Percentiles rank a stretch among this genome's conserved stretches.
Conservation (phyloP, 2,329 filamentous ascomycete genomes). For the Tetracladium maxilliforme region DNA sequence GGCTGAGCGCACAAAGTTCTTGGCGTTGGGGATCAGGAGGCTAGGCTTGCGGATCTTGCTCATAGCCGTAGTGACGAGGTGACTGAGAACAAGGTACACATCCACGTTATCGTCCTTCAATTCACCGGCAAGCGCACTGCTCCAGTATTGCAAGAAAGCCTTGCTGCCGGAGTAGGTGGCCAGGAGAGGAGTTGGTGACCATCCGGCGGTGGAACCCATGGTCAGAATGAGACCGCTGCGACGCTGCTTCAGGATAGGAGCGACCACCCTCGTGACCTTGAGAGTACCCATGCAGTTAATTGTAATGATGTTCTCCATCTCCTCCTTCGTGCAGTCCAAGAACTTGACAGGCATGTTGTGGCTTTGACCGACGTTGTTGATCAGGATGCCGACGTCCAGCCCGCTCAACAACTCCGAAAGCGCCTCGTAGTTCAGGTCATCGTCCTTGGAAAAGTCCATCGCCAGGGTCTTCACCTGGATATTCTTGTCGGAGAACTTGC, state of each 20-base stretch:
- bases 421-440: slow-evolving; percentile 64
- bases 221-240: slow-evolving; percentile 84
- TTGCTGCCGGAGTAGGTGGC: slow-evolving; percentile 97
- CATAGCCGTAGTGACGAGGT: slow-evolving; percentile 93
- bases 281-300: slow-evolving; percentile 92
- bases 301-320: slow-evolving; percentile 80
- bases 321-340: slow-evolving; percentile 59
- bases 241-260: slow-evolving; percentile 71
- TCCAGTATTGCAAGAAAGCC: slow-evolving; percentile 96
- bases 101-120: slow-evolving; percentile 68
- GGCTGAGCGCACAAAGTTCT: slow-evolving; percentile 65
- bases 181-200: slow-evolving; percentile 79
- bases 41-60: slow-evolving; percentile 80
- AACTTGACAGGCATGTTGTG: slow-evolving; percentile 90
- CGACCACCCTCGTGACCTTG: slow-evolving; percentile 71
- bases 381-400: slow-evolving; percentile 70
- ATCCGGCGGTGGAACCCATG: slow-evolving; percentile 93
- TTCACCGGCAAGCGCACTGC: slow-evolving; percentile 69
- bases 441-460: slow-evolving; percentile 82
- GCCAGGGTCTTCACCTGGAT: slow-evolving; percentile 65
- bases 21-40: slow-evolving; percentile 65
- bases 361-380: slow-evolving; percentile 96
- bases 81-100: slow-evolving; percentile 83
- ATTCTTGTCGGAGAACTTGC: slow-evolving; percentile 43
- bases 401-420: slow-evolving; percentile 54